These are phyloP conservation scores for Vitis hybrid DNA, from an alignment of 177 flowering plant genomes.

Conservation along the genomic window DNA sequence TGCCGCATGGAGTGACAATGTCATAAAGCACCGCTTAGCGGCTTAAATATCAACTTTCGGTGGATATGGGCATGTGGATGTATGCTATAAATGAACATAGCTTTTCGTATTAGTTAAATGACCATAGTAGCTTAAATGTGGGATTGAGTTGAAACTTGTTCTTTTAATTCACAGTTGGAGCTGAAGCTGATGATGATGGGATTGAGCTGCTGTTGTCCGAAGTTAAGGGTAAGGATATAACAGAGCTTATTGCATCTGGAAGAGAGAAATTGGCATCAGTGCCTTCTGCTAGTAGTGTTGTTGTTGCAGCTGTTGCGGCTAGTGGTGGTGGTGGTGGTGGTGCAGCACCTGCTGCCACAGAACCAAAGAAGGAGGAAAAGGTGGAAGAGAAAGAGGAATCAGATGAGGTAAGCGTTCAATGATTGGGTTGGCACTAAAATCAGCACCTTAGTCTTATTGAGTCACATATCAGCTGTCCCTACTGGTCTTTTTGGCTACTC, in stretches of 20 bases:
- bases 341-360: conserved; percentile 1
- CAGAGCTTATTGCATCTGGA: conserved; percentile 44
- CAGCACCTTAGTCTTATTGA: background rate
- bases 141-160: too few relatives aligned
- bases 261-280: conserved; percentile 47
- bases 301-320: conserved; percentile 23
- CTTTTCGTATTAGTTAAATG: too few relatives aligned
- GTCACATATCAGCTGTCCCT: background rate
- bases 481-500: too few relatives aligned
- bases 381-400: conserved; percentile 13
- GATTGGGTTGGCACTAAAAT: background rate
- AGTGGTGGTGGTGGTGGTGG: conserved; percentile 25
- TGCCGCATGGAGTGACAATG: too few relatives aligned
- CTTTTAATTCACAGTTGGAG: conserved; percentile 19
- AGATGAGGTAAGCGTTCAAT: conserved; percentile 8
- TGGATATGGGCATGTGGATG: too few relatives aligned
- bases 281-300: conserved; percentile 49
- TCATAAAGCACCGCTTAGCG: too few relatives aligned
- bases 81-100: too few relatives aligned
- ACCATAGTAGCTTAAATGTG: too few relatives aligned
- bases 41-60: too few relatives aligned
- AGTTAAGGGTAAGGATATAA: conserved; percentile 42
- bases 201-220: conserved; percentile 31
- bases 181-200: conserved; percentile 35
- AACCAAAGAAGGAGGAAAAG: conserved; percentile 5